phyloP scores from a whole-genome alignment of 2,329 filamentous ascomycete species.

The Fusarium zealandicum region DNA sequence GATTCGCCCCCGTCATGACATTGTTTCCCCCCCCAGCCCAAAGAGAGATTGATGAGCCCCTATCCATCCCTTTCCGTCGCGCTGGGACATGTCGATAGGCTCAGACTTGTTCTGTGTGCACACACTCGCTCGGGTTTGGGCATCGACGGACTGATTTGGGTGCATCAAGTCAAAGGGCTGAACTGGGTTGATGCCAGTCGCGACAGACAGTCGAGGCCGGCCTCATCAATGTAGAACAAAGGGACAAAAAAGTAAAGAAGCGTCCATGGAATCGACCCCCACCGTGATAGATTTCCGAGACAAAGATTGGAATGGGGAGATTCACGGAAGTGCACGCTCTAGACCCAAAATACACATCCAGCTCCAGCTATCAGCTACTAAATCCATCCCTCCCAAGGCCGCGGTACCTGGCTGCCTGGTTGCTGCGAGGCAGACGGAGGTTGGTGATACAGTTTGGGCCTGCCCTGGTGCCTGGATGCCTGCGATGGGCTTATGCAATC shows the following conservation, averaged over 20 bases:
- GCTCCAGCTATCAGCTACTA: too few relatives aligned
- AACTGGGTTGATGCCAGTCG: constrained; percentile 34
- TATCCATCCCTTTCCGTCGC: constrained; percentile 16
- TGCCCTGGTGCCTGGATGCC: constrained; percentile 21
- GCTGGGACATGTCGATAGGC: constrained; percentile 24
- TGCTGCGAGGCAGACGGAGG: constrained; percentile 7
- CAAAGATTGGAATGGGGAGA: constrained; percentile 26
- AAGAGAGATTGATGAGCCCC: constrained; percentile 14
- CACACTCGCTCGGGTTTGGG: constrained; percentile 20
- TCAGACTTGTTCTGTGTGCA: constrained; percentile 1
- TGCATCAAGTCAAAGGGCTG: constrained; percentile 10
- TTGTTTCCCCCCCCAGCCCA: neutral
- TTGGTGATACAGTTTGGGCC: constrained; percentile 6
- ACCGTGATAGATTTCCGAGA: constrained; percentile 8
- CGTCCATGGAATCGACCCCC: constrained; percentile 5
- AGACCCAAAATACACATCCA: neutral
- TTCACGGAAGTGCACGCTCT: constrained; percentile 17
- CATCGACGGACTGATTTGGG: constrained; percentile 23
- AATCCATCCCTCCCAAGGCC: constrained; percentile 23
- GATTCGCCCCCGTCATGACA: constrained; percentile 21
- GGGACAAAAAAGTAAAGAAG: constrained; percentile 13
- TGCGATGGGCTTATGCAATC: constrained; percentile 29
- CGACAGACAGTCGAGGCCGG: constrained; percentile 19
- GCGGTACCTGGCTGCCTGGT: constrained; percentile 18
- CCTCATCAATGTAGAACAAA: constrained; percentile 10